A percentile compares a stretch with the other conserved stretches of the same genome.
Evolutionary conservation across 108 stramenopile species (phyloP).

Genomic region (Parmales sp.): DNA sequence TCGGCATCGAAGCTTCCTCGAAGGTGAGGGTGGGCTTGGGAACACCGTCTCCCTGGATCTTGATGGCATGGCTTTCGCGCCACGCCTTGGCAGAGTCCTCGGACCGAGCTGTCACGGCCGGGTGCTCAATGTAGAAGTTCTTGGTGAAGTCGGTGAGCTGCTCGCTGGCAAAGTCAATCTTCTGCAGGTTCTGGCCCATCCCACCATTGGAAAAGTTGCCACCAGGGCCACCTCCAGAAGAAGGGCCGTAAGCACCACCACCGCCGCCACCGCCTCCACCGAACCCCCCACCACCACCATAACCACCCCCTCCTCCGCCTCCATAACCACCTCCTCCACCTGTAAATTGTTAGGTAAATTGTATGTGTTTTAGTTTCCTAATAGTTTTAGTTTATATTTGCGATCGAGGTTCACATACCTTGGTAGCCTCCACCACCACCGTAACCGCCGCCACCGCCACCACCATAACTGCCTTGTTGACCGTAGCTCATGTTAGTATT

Average conservation of each 20-base stretch:
- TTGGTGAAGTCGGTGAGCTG: slow-evolving; percentile 89
- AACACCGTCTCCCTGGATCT: slow-evolving; percentile 67
- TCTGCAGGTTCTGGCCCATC: slow-evolving; percentile 50
- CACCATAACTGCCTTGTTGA: slow-evolving; percentile 8
- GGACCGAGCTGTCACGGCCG: slow-evolving; percentile 75
- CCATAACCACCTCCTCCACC: slow-evolving; percentile 22
- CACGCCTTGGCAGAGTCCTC: slow-evolving; percentile 59
- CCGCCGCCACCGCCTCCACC: slow-evolving; percentile 26
- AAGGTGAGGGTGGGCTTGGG: slow-evolving; percentile 94
- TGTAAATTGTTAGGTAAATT: background rate
- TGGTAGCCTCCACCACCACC: slow-evolving; percentile 17
- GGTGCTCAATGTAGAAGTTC: slow-evolving; percentile 99
- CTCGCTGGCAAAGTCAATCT: slow-evolving; percentile 69
- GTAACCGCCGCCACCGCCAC: slow-evolving; percentile 9
- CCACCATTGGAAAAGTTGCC: slow-evolving; percentile 43
- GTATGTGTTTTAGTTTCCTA: background rate
- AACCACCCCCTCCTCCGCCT: slow-evolving; percentile 12
- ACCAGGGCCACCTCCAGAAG: slow-evolving; percentile 27
- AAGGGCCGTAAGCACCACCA: slow-evolving; percentile 8
- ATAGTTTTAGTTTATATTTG: background rate
- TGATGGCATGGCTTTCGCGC: slow-evolving; percentile 75
- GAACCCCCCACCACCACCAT: slow-evolving; percentile 13
- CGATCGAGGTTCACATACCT: background rate
- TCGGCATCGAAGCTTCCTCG: slow-evolving; percentile 91
- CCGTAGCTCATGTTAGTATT: too few relatives aligned